phyloP scores from a whole-genome alignment of 352 stramenopile genomes.

The Phytophthora hibernalis region DNA sequence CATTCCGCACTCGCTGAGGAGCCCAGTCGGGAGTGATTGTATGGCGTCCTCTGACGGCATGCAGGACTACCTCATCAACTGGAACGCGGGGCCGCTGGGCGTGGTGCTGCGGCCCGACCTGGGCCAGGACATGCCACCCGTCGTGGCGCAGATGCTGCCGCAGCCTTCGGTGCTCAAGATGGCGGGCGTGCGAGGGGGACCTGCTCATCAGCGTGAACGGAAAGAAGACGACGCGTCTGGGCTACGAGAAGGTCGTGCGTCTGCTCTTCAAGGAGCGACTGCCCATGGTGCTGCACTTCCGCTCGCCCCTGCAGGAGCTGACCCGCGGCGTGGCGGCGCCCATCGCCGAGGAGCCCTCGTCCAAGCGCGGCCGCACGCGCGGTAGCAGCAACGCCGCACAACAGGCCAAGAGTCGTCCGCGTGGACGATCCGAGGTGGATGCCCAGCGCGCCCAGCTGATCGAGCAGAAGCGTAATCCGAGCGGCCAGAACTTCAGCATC shows the following conservation, averaged over 20 bases:
- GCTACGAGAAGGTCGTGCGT: conserved; percentile 82
- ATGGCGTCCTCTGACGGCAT: conserved; percentile 17
- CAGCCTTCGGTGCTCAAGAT: conserved; percentile 79
- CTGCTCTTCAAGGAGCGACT: conserved; percentile 82
- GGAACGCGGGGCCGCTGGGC: conserved; percentile 80
- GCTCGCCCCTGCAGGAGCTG: conserved; percentile 48
- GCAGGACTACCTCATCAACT: conserved; percentile 89
- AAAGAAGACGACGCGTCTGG: conserved; percentile 75
- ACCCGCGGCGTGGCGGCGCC: conserved; percentile 19
- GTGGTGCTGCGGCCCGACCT: conserved; percentile 77
- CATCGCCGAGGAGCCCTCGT: conserved; percentile 23
- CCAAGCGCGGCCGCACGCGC: conserved; percentile 2
- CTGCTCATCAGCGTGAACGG: conserved; percentile 83
- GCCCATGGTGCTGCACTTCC: conserved; percentile 81
- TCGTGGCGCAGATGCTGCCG: conserved; percentile 74
- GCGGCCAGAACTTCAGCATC: conserved; percentile 21
- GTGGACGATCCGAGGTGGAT: conserved; percentile 23
- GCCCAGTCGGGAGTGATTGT: not conserved
- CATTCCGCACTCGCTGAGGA: conserved; percentile 9
- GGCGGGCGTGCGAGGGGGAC: conserved; percentile 70
- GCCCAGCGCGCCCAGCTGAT: not conserved
- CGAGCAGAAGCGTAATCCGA: conserved; percentile 25
- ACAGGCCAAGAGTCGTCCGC: conserved; percentile 2
- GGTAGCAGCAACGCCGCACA: not conserved
- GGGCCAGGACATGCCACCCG: conserved; percentile 78